phyloP scores from a whole-genome alignment of 305 asterid species.

The Striga hermonthica region DNA sequence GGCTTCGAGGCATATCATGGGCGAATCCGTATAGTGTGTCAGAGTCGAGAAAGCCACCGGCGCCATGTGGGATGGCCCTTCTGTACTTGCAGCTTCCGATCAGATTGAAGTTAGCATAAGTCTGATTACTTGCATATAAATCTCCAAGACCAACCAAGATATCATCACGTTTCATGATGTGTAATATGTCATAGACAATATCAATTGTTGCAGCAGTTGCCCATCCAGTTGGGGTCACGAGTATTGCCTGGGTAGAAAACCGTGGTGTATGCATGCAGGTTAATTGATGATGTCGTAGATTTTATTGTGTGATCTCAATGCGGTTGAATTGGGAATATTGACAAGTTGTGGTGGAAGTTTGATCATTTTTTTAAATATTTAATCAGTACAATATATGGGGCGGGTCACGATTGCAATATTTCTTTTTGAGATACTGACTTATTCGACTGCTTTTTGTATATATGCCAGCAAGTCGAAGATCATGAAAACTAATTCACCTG shows the following conservation, averaged over 20 bases:
- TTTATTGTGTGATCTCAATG: too few species aligned
- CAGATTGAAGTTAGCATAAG: conserved; percentile 42
- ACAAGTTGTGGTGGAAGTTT: too few species aligned
- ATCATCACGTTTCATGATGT: conserved; percentile 97
- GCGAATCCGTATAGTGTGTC: conserved; percentile 81
- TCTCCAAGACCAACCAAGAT: conserved; percentile 80
- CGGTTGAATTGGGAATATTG: too few species aligned
- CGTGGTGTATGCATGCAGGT: too few species aligned
- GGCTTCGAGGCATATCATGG: conserved; percentile 73
- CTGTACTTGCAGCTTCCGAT: conserved; percentile 76
- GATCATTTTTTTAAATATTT: too few species aligned
- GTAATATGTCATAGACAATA: conserved; percentile 68
- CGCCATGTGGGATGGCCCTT: conserved; percentile 73
- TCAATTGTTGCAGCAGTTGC: conserved; percentile 84
- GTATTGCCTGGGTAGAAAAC: conserved; percentile 47
- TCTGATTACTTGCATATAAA: conserved; percentile 55
- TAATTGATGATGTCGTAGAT: too few species aligned
- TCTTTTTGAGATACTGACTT: too few species aligned
- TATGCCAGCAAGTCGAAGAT: too few species aligned
- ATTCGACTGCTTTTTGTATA: too few species aligned
- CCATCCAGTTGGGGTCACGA: conserved; percentile 89
- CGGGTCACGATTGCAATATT: too few species aligned
- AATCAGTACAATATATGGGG: too few species aligned
- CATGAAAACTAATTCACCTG: too few species aligned
- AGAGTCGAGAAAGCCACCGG: conserved; percentile 81